Evolutionary conservation across 2,329 filamentous ascomycete species (phyloP), one percentile per base, ranked within the genome.

Genomic region (Pestalotiopsis sp.): DNA sequence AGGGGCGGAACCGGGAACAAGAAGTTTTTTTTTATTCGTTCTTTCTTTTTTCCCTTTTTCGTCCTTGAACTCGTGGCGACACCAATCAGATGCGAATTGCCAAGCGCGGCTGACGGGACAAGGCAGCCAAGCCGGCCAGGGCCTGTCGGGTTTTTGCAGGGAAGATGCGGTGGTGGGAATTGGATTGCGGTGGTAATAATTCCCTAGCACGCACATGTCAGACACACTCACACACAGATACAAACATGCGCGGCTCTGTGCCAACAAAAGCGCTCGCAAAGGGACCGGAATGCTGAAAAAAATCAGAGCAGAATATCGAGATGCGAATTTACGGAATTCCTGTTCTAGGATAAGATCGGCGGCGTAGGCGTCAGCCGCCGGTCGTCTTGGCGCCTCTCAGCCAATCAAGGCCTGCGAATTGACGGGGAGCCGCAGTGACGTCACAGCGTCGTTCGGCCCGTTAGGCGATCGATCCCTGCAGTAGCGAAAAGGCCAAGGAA

Each of bases 361-460:
- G 27, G 14, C 27, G 59, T 39, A 12, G 17, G 31, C n/a, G 31
- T 20, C 27, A 62, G 59, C 27, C 31, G 59, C 59, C 17, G 27
- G 13, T 20, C 31, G 23, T 20, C 59, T 62, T 62, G 59, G 59
- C 59, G 31, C 31, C 27, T 39, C 27, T n/a, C 13, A 36, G 36
- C 59, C 27, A 62, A 62, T 62, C 59, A 62, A 36, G 14, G 23
- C 12, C 27, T 36, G n/a, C 2, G 31, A 14, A 20, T 38, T 41
- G 57, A 62, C 45, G 36, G 27, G 31, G 59, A 62, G 59, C 59
- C 59, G 59, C 36, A 62, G 59, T 62, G 59, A 62, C 59, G 59
- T 62, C 59, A 62, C 59, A 20, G 12, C n/a, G n/a, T 36, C 31
- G 31, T 27, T 62, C 59, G 59, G 59, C 31, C 59, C 59, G 59